Base-by-base conservation (phyloP, 805 yeast species). In the Debaryomyces prosopidis region DNA sequence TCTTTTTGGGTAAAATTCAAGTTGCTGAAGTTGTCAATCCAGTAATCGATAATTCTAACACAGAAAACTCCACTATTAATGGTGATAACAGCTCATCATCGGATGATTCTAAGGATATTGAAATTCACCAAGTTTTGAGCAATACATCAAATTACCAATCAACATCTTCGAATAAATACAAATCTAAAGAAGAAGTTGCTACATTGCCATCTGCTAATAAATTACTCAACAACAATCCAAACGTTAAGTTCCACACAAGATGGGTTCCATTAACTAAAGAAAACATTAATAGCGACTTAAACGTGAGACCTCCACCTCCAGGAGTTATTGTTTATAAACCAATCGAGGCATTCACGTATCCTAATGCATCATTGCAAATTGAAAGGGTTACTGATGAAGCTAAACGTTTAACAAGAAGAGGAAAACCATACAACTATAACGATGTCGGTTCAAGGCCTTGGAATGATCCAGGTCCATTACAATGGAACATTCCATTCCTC, bases 261-360 rank as follows among this genome's bases (percentile, higher is more conserved):
- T 87, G 92, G 92, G 84, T 86, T 19, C 90, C 94, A 38, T 64
- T 80, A 39, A 60, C 62, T 62, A 66, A 60, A 65, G 61, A 61
- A 63, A 73, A 73, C 35, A 52, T 80, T 44, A 88, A 91, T 62
- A 68, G 77, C 4, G 77, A 75, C 12, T 64, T 90, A 14, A 60
- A 71, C 0, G 79, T 91, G 5, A 63, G 63, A 12, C 87, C 90
- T 1, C 96, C 97, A 12, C 97, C 97, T 23, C 89, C 92, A 1
- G 97, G 97, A 28, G 90, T 91, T 14, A 56, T 90, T 46, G 96
- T 91, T 2, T 91, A 84, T 71, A 80, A 94, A 56, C 86, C 94
- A 34, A 70, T 84, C 15, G 97, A 91, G 58, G 73, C 90, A 12
- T 86, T 87, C 66, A 80, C 89, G 1, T 91, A 89, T 68, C 82